Evolutionary conservation across 2,329 filamentous ascomycete genomes (phyloP), one percentile per base, ranked within the genome.

Genomic region (Pezizomycotina sp.): DNA sequence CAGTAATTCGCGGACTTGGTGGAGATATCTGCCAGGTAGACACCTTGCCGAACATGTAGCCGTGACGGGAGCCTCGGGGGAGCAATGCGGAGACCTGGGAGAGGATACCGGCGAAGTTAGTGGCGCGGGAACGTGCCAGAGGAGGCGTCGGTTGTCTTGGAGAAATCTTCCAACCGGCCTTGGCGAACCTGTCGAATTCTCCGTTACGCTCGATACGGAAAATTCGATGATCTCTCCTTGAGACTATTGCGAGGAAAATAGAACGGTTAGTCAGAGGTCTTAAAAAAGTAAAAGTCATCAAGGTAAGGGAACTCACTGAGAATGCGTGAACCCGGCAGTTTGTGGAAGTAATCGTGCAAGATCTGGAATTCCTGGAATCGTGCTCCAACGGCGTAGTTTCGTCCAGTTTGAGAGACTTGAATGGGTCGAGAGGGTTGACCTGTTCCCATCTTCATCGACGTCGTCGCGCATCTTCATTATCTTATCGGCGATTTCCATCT

Each of bases 71-170:
- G 82, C 55, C 91, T 76, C 0, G 77, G 76, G 0, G 83, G 83
- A 5, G 83, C 83, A 47, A 92, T 92, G n/a, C 81, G 77, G 5
- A 92, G 67, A 47, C 83, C 83, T 92, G 80, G 38, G 73, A 77
- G 26, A 92, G 68, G 41, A 92, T 92, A 52, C 82, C 83, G 52
- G 77, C 81, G 47, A 75, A 92, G 55, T 92, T 92, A 34, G 79
- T 89, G 20, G 66, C 68, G 21, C 81, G 73, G 10, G 78, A 84
- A 83, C 82, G 53, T 92, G 83, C 83, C 83, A 92, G 2, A 92
- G 65, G 1, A 92, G 69, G 12, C 79, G 71, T 15, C 77, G 70
- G 53, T 89, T 69, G 30, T 67, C 68, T n/a, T 64, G 59, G 63
- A 53, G 42, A 64, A 74, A n/a, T 46, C 37, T 19, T 51, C 45